Evolutionary conservation across 1,284 basidiomycete species (phyloP), one percentile per base, ranked within the genome.

Genomic region (Psilocybe mexicana): DNA sequence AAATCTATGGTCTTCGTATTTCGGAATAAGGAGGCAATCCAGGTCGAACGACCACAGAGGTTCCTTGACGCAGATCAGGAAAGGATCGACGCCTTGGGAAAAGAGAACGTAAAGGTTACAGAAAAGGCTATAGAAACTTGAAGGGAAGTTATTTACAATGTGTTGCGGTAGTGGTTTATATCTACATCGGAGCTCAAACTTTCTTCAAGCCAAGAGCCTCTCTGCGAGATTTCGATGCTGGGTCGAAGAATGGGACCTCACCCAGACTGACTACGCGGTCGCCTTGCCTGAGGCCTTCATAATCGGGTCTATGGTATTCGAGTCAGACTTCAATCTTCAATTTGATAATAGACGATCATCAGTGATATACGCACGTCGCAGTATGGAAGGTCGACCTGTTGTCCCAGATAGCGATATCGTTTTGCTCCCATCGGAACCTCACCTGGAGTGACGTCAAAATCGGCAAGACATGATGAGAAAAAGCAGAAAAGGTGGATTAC

Each of bases 251-350:
- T 0, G 87, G 87, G 57, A 71, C 76, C 69, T 90, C 87, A 24
- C 87, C 87, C 30, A 87, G 70, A 53, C 81, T 81, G 33, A 86
- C 83, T 8, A 84, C 84, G 11, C 86, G 76, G 65, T 87, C 80
- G 6, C 86, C 87, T 30, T 74, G 67, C 2, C 86, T 76, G 12
- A 72, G 66, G 12, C 76, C 73, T 7, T 67, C 70, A 64, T 84
- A 85, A 63, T 87, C 86, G 69, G 84, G 69, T 12, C 77, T 79
- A 43, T 10, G 24, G 3, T 36, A 4, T 6, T 42, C 23, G 36
- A 42, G 5, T 50, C 43, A n/a, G 36, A 3, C 18, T 43, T 10
- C 23, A 46, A 11, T 18, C 18, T 18, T 18, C 18, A 18, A 52
- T 12, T 48, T 12, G 2, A 18, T 25, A 35, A 51, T 18, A 18